phyloP scores from a whole-genome alignment of 768 basidiomycete genomes.

The Hericium coralloides region DNA sequence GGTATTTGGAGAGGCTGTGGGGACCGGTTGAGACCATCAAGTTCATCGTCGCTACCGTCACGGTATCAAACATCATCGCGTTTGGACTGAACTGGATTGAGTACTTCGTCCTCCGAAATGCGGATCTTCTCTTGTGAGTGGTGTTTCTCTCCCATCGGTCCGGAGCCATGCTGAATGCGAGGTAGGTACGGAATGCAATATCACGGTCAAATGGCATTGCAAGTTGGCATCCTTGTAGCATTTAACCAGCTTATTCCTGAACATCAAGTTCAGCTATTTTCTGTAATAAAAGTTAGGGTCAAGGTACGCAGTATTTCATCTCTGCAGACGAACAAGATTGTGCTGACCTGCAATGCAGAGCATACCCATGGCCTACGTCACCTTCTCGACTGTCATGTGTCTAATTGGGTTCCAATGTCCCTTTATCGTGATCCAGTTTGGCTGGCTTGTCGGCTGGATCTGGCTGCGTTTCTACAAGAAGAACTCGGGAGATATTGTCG shows the following conservation, averaged over 20 bases:
- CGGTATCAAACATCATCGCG: slow-evolving; percentile 81
- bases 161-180: not conserved
- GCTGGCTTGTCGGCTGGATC: slow-evolving; percentile 95
- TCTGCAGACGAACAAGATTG: not conserved
- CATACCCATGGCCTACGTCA: slow-evolving; percentile 91
- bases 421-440: slow-evolving; percentile 93
- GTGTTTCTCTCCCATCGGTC: slow-evolving; percentile 13
- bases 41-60: slow-evolving; percentile 74
- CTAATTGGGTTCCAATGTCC: slow-evolving; percentile 81
- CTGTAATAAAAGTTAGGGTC: slow-evolving; percentile 75
- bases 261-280: slow-evolving; percentile 92
- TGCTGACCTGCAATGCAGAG: slow-evolving; percentile 37
- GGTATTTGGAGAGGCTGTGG: slow-evolving; percentile 94
- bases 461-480: slow-evolving; percentile 98
- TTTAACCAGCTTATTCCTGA: slow-evolving; percentile 98
- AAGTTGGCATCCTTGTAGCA: slow-evolving; percentile 84
- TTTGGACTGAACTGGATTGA: slow-evolving; percentile 88
- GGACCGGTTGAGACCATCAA: slow-evolving; percentile 78
- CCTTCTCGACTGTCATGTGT: slow-evolving; percentile 79
- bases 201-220: slow-evolving; percentile 88
- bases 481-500: slow-evolving; percentile 54
- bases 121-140: slow-evolving; percentile 70
- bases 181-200: slow-evolving; percentile 83
- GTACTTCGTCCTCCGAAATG: slow-evolving; percentile 55
- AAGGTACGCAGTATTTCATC: slow-evolving; percentile 45